Evolutionary conservation across 2,329 filamentous ascomycete genomes (phyloP), one percentile per base, ranked within the genome.

Genomic region (Furcasterigmium furcatum): DNA sequence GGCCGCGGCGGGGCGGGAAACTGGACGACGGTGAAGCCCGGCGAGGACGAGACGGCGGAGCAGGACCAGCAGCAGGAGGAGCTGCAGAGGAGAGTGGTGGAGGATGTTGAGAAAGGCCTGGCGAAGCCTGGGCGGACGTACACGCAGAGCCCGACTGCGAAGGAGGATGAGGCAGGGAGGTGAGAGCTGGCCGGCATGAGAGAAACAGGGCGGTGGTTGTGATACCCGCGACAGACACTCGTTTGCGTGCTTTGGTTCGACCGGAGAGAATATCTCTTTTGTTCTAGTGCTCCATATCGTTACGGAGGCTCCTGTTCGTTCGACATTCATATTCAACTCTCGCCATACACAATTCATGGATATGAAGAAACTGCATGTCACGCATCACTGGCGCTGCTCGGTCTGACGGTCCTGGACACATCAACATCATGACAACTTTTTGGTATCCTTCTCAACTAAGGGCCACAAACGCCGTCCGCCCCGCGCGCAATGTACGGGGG

Each of bases 1-100:
- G 79, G 80, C 0, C 71, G 79, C 5, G 80, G 79, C 20, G 79
- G 79, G n/a, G 77, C 76, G 1, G 80, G 79, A 3, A 82, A 82
- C 59, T 82, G 73, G 65, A 57, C 52, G 4, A 32, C 38, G 51
- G 50, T 36, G 60, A 59, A 19, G 50, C 54, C 21, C 50, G 59
- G 43, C 40, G 50, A 52, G 39, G 54, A 55, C 21, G 47, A 52
- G 24, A 44, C 47, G 19, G 60, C 55, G 12, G 58, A 57, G 42
- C 51, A 52, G n/a, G 58, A 59, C 41, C 58, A 63, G 52, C 54
- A 58, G 51, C 57, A 53, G 55, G 61, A 65, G 20, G 64, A 68
- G 46, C 51, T 77, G 21, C 71, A 75, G 58, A 63, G 58, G 46
- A 65, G 62, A 59, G 65, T 73, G 14, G 55, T 61, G 48, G 65